Evolutionary conservation across 192 early-diverging fungal genomes (phyloP).

Genomic region (Coemansia sp.): DNA sequence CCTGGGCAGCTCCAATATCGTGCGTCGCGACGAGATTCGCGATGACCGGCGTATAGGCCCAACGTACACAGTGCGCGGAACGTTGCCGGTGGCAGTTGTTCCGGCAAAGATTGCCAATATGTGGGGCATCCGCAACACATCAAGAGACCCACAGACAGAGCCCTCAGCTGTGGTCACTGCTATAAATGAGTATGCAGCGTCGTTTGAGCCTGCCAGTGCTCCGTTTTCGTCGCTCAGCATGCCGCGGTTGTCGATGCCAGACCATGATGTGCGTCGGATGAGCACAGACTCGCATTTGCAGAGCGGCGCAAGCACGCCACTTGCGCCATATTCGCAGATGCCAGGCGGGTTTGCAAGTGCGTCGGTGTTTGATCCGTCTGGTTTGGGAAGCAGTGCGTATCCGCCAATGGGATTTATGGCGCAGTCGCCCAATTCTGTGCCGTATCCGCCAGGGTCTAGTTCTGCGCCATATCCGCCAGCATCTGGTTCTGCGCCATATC

Average conservation of each 20-base stretch:
- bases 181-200: background rate
- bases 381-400: background rate
- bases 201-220: background rate
- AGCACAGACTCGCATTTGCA: background rate
- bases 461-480: too few relatives aligned
- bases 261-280: background rate
- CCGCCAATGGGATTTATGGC: slow-evolving; percentile 1
- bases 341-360: background rate
- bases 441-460: background rate
- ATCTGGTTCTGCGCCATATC: too few relatives aligned
- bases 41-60: background rate
- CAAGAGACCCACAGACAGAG: slow-evolving; percentile 5
- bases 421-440: background rate
- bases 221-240: background rate
- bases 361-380: background rate
- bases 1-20: slow-evolving; percentile 26
- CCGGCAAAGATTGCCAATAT: slow-evolving; percentile 19
- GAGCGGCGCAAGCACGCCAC: background rate
- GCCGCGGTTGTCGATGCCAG: background rate
- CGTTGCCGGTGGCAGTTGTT: slow-evolving; percentile 35
- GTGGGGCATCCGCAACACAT: slow-evolving; percentile 30
- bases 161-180: slow-evolving; percentile 1
- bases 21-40: slow-evolving; percentile 28
- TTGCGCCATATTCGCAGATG: background rate
- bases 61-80: slow-evolving; percentile 20